phyloP scores from a whole-genome alignment of 192 early-diverging fungal species.

The Radiomyces spectabilis region DNA sequence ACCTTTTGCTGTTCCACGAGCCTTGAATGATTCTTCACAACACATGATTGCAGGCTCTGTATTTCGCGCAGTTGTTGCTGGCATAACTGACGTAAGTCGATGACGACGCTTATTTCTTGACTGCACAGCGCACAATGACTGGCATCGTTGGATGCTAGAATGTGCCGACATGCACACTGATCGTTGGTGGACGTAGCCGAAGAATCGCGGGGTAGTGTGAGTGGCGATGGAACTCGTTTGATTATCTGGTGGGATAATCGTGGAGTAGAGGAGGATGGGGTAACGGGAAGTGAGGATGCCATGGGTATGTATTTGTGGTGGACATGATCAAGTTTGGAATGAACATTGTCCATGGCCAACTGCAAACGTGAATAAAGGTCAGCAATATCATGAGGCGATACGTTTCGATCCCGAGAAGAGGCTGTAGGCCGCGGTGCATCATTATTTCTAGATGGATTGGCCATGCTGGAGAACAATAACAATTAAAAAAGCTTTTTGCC shows the following conservation, averaged over 20 bases:
- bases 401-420: no score
- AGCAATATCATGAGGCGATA: conserved; percentile 43
- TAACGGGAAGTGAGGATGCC: conserved; percentile 2
- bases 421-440: no score
- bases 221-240: no score
- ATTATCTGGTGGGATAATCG: background rate
- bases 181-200: no score
- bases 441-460: no score
- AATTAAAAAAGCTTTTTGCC: no score
- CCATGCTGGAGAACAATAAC: no score
- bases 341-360: conserved; percentile 39
- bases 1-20: background rate
- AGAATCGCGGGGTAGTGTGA: no score
- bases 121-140: conserved; percentile 22
- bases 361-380: conserved; percentile 48
- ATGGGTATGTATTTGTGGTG: conserved; percentile 9
- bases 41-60: conserved; percentile 1
- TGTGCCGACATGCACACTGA: conserved; percentile 23
- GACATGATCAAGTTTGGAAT: background rate
- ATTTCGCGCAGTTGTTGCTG: conserved; percentile 15
- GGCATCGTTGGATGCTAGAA: conserved; percentile 12
- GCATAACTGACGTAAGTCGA: conserved; percentile 2
- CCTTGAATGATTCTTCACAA: conserved; percentile 4
- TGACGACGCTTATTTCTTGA: conserved; percentile 15
- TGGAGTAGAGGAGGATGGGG: conserved; percentile 3